These are phyloP conservation scores for Sarocladium oryzae DNA, from an alignment of 2,329 filamentous ascomycete species.

Conservation along the genomic window DNA sequence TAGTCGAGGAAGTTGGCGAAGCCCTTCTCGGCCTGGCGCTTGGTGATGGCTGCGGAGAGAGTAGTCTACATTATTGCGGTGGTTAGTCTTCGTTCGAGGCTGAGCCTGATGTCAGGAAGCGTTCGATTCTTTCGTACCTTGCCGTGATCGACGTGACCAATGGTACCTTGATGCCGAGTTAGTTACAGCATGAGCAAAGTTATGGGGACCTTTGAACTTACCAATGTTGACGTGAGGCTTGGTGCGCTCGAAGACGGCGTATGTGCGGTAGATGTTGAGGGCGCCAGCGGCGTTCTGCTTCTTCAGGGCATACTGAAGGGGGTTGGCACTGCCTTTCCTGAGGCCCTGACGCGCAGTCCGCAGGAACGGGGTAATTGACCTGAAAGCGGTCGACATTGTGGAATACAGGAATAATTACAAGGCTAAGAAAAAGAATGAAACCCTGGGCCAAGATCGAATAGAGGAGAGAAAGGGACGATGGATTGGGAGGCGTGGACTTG, in stretches of 20 bases:
- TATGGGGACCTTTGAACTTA: constrained; percentile 29
- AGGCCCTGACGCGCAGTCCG: constrained; percentile 74
- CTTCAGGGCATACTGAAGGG: constrained; percentile 65
- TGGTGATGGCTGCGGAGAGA: constrained; percentile 96
- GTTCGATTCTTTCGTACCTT: constrained; percentile 57
- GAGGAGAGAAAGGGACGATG: constrained; percentile 2
- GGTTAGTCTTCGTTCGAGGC: background rate
- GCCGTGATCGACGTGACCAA: constrained; percentile 99
- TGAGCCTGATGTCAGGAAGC: background rate
- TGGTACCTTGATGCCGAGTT: constrained; percentile 60
- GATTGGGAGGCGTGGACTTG: background rate
- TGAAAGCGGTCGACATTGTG: constrained; percentile 76
- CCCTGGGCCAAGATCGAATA: constrained; percentile 2
- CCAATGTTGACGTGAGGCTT: constrained; percentile 99
- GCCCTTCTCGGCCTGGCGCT: constrained; percentile 93
- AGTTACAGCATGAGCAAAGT: constrained; percentile 10
- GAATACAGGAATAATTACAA: constrained; percentile 20
- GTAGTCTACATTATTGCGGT: constrained; percentile 61
- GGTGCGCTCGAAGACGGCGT: constrained; percentile 71
- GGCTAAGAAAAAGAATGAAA: constrained; percentile 12
- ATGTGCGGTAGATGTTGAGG: constrained; percentile 59
- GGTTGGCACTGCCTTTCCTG: constrained; percentile 63
- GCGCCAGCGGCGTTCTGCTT: constrained; percentile 57
- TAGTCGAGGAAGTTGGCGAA: constrained; percentile 94
- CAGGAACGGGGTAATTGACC: constrained; percentile 71